Evolutionary conservation across 768 basidiomycete species (phyloP), one percentile per base, ranked within the genome.

Genomic region (Hypholoma fasciculare): DNA sequence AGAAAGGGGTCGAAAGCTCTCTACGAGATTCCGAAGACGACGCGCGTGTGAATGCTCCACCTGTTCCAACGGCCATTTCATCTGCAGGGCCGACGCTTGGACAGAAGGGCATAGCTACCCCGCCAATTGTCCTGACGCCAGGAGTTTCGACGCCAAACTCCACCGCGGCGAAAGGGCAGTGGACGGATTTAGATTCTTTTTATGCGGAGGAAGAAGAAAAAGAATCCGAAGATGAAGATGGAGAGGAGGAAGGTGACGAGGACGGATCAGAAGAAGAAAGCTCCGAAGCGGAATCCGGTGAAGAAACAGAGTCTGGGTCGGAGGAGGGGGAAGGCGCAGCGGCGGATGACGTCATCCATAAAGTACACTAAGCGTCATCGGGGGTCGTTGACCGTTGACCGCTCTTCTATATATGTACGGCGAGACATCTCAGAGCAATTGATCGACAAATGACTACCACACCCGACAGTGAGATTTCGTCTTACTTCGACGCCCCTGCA

Each of bases 1-100:
- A 96, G 70, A 79, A 84, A 54, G 94, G 94, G 0, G 92, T 92
- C 4, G 92, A 94, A 62, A 74, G 90, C 1, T 78, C 82, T 0
- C 72, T 98, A 56, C 82, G 96, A 57, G 89, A 94, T 59, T 77
- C 75, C 17, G 82, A 81, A 47, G 86, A 88, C 9, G 88, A 89
- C 56, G 62, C 63, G 1, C 66, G 71, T 34, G 69, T 74, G 19
- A 67, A 66, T 7, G 67, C 71, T 17, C 72, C 73, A 40, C 30
- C 30, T 34, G 71, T 66, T 16, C 66, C 73, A 4, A 69, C 74
- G 36, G 78, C 80, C 1, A 72, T 82, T 44, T 78, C 77, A 62
- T 82, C 69, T 48, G 66, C 61, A 53, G 54, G 63, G 11, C 68
- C 26, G 58, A 60, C 56, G 54, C 63, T 62, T 60, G 53, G 23